Conservation (phyloP, 2,329 filamentous ascomycete species). For the Truncatella angustata region DNA sequence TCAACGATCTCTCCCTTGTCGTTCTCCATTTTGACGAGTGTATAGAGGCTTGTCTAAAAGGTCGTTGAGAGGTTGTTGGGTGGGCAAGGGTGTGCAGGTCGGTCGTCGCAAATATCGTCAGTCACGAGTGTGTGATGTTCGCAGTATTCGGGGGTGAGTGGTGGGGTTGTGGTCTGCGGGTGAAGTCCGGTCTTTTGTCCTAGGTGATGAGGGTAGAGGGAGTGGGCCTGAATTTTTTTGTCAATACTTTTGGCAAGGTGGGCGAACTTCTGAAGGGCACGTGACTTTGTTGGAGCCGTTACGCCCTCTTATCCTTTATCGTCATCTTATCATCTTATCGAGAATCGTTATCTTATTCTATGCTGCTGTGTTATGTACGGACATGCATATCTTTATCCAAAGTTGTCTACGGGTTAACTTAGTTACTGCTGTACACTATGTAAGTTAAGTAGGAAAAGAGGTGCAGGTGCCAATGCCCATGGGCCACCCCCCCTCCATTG, state of each 20-base stretch:
- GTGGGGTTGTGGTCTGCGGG: constrained; percentile 8
- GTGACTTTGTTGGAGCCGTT: too few relatives aligned
- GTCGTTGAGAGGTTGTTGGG: constrained; percentile 25
- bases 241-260: too few relatives aligned
- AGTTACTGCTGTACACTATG: too few relatives aligned
- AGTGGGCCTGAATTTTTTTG: too few relatives aligned
- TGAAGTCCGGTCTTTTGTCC: constrained; percentile 4
- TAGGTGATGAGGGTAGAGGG: neutral
- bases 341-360: too few relatives aligned
- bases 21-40: constrained; percentile 89
- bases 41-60: constrained; percentile 28
- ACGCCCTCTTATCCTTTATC: too few relatives aligned
- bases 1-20: constrained; percentile 99
- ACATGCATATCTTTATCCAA: too few relatives aligned
- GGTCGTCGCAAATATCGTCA: constrained; percentile 1
- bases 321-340: too few relatives aligned
- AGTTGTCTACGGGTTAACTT: too few relatives aligned
- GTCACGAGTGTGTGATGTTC: neutral
- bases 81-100: constrained; percentile 5
- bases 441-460: too few relatives aligned
- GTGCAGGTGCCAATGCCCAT: neutral
- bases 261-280: too few relatives aligned
- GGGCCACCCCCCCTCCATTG: neutral
- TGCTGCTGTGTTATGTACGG: too few relatives aligned
- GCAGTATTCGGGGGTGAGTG: neutral